These are phyloP conservation scores for Alisma plantagoaquatica DNA, from an alignment of 106 monocot genomes.

Conservation along the genomic window DNA sequence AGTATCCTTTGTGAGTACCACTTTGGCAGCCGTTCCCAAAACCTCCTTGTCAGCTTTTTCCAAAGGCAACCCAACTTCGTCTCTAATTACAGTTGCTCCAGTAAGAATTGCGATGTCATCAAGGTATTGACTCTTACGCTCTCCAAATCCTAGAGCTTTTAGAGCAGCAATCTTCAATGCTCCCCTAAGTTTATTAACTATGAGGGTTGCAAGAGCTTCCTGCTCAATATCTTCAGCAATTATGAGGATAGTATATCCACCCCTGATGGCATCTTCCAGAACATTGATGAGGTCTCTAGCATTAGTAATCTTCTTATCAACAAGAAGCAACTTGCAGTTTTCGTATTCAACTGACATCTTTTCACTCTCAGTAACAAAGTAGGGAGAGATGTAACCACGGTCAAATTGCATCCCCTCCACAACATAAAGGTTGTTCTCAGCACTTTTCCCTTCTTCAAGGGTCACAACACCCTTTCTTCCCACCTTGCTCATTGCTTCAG, in stretches of 20 bases:
- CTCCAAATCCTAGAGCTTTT: too few species aligned
- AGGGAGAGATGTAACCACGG: too few species aligned
- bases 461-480: too few species aligned
- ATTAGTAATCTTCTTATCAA: conserved; percentile 88
- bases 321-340: too few species aligned
- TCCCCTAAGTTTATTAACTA: conserved; percentile 81
- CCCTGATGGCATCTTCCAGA: too few species aligned
- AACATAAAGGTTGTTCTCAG: conserved; percentile 73
- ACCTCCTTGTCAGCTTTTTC: conserved; percentile 31
- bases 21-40: conserved; percentile 25
- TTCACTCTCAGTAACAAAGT: conserved; percentile 87
- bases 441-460: too few species aligned
- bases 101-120: too few species aligned
- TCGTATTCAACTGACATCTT: conserved; percentile 88
- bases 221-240: conserved; percentile 92
- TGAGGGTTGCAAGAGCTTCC: conserved; percentile 80
- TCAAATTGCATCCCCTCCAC: conserved; percentile 96
- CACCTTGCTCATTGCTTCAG: too few species aligned
- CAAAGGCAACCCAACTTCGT: conserved; percentile 23
- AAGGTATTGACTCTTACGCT: too few species aligned
- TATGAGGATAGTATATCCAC: conserved; percentile 66
- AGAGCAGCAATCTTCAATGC: conserved; percentile 82
- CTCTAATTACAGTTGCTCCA: conserved; percentile 43
- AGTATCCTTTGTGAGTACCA: too few species aligned
- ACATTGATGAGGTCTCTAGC: conserved; percentile 77